A percentile compares a stretch with the other conserved stretches of the same genome.
These are phyloP conservation scores for Fusarium euwallaceae DNA, from an alignment of 2,329 filamentous ascomycete genomes.

Conservation along the genomic window DNA sequence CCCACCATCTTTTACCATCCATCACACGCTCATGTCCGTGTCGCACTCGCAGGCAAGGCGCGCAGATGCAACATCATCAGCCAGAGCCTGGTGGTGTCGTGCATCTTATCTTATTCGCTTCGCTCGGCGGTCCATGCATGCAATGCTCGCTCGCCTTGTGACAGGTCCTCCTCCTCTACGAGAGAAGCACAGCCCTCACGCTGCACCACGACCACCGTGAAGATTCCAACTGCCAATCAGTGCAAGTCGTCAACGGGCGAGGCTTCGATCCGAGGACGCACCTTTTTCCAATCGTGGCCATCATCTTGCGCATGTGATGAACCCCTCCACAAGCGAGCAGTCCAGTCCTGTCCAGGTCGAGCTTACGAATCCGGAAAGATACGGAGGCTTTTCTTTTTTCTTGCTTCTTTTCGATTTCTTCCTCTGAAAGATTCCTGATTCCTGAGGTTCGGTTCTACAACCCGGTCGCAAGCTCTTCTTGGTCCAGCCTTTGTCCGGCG, in stretches of 20 bases:
- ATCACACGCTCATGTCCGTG: conserved; percentile 33
- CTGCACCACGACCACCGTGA: conserved; percentile 34
- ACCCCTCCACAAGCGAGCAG: conserved; percentile 10
- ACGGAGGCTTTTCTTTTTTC: conserved; percentile 28
- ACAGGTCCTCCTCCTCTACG: conserved; percentile 30
- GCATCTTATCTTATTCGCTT: conserved; percentile 40
- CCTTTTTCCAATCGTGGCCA: conserved; percentile 5
- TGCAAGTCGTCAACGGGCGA: background rate
- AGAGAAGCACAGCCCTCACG: conserved; percentile 25
- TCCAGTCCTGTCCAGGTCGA: background rate
- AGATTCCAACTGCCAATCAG: conserved; percentile 29
- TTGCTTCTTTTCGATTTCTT: conserved; percentile 29
- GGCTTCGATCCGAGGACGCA: conserved; percentile 18
- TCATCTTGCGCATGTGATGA: conserved; percentile 31
- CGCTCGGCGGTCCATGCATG: conserved; percentile 39
- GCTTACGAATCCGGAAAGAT: conserved; percentile 35
- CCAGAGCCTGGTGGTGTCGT: conserved; percentile 33
- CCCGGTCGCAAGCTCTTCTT: conserved; percentile 15
- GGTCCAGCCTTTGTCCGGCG: conserved; percentile 7
- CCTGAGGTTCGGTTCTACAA: conserved; percentile 12
- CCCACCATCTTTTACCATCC: conserved; percentile 36
- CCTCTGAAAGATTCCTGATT: conserved; percentile 15
- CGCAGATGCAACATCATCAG: conserved; percentile 36
- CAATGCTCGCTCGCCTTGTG: conserved; percentile 40
- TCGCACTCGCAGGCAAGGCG: conserved; percentile 25